phyloP scores from a whole-genome alignment of 179 eudicot genomes.

The Carnegiea gigantea region DNA sequence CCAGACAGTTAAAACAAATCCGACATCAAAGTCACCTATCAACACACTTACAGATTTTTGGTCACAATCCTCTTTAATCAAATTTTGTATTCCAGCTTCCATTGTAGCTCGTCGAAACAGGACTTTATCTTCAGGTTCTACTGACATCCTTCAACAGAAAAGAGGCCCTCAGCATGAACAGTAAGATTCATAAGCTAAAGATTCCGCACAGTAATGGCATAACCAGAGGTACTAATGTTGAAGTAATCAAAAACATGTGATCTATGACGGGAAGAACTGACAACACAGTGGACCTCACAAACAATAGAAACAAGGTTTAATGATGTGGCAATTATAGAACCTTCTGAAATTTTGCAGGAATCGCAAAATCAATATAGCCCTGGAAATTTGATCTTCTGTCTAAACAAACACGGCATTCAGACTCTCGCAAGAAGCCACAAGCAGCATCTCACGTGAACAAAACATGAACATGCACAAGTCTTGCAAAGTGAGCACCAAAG shows the following conservation, averaged over 20 bases:
- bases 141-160: slow-evolving; percentile 57
- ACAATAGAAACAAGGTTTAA: too few relatives aligned
- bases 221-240: background rate
- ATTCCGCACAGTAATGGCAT: background rate
- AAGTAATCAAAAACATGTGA: background rate
- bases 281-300: background rate
- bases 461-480: background rate
- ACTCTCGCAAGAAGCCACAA: background rate
- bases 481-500: too few relatives aligned
- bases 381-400: too few relatives aligned
- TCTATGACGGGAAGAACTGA: background rate
- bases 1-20: background rate
- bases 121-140: slow-evolving; percentile 75
- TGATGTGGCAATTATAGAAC: too few relatives aligned
- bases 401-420: background rate
- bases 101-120: slow-evolving; percentile 48
- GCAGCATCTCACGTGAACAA: background rate
- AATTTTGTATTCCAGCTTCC: slow-evolving; percentile 55
- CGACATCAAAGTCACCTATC: background rate
- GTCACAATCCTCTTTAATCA: slow-evolving; percentile 56
- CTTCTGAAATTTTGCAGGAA: too few relatives aligned
- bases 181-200: background rate
- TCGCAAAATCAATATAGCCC: too few relatives aligned
- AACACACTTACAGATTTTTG: slow-evolving; percentile 49
- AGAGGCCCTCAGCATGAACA: slow-evolving; percentile 2